Base-by-base conservation (phyloP, 2,329 filamentous ascomycete species). In the Fusarium incarnatum region DNA sequence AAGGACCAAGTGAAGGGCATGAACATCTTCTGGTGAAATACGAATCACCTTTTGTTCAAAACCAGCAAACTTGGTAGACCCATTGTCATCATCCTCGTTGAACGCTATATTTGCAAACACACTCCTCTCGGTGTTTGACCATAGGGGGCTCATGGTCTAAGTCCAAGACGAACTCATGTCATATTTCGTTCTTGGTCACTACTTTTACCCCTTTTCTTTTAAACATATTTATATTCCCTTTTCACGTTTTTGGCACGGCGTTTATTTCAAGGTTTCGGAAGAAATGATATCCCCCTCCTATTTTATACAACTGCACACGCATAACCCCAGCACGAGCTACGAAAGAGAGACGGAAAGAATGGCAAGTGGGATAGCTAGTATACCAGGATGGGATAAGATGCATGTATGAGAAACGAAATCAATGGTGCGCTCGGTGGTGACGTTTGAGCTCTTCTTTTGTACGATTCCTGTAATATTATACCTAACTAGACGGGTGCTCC, bases 201-300 rank as follows among this genome's bases (percentile, higher is more conserved):
- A 28, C 13, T 28, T 28, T 11, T 13, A 22, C 23, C 32, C 22
- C 34, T 27, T 28, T 28, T 42, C 37, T 42, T 28, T 16, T 16
- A 22, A 11, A 42, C 34, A 42, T 42, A 42, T 46, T 53, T 27
- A 27, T 16, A 41, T 18, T 41, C 23, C 50, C 20, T 40, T 48
- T 58, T 45, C 34, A 55, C 40, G 34, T 40, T 59, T 62, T 63
- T 61, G 61, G 67, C 71, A 72, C 28, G 73, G 73, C 73, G 74
- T 74, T 76, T 62, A 62, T 60, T 71, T 40, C 52, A 66, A 52
- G 71, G 64, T 49, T 59, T 54, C 61, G 71, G 67, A 75, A 75
- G 71, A 74, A 46, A 75, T 74, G 70, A 76, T 74, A 75, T 75
- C 70, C 73, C 74, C 65, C 67, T 76, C 70, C 34, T 60, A 56